A percentile compares a stretch with the other conserved stretches of the same genome.
These are phyloP conservation scores for Cladophialophora yegresii DNA, from an alignment of 2,329 filamentous ascomycete species.

Conservation along the genomic window DNA sequence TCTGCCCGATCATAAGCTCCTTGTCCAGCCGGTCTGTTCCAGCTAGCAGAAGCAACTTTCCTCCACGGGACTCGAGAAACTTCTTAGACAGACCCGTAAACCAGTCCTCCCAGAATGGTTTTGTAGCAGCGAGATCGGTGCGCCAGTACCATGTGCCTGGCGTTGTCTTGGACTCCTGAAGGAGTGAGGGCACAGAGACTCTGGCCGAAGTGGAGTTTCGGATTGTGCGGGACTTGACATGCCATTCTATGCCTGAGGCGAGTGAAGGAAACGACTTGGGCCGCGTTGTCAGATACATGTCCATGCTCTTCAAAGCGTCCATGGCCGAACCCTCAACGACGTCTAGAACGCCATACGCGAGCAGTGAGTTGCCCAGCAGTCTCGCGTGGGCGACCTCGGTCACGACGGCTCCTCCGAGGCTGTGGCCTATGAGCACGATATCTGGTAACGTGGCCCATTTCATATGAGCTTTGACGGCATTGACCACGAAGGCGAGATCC, in stretches of 20 bases:
- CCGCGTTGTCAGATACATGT: slow-evolving; percentile 80
- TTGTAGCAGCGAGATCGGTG: slow-evolving; percentile 79
- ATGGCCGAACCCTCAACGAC: slow-evolving; percentile 96
- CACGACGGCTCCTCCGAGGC: slow-evolving; percentile 86
- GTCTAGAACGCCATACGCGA: slow-evolving; percentile 89
- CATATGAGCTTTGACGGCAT: slow-evolving; percentile 67
- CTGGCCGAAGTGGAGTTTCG: slow-evolving; percentile 80
- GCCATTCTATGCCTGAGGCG: slow-evolving; percentile 86
- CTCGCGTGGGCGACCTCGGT: slow-evolving; percentile 75
- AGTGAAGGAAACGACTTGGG: slow-evolving; percentile 76
- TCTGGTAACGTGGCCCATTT: slow-evolving; percentile 73
- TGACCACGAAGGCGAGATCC: slow-evolving; percentile 72
- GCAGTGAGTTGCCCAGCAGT: slow-evolving; percentile 65
- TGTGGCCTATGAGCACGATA: slow-evolving; percentile 84
- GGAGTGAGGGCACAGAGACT: slow-evolving; percentile 79
- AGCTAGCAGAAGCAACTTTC: slow-evolving; percentile 81
- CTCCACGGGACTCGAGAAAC: slow-evolving; percentile 70
- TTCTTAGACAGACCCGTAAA: slow-evolving; percentile 85
- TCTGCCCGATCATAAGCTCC: slow-evolving; percentile 91
- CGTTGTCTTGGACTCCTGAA: slow-evolving; percentile 46
- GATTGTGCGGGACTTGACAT: slow-evolving; percentile 83
- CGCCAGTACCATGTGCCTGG: slow-evolving; percentile 60
- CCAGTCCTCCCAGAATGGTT: slow-evolving; percentile 93
- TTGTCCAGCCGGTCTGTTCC: slow-evolving; percentile 89
- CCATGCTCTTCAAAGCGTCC: slow-evolving; percentile 92